These are phyloP conservation scores for Silene latifolia DNA, from an alignment of 148 eudicot species.

Conservation along the genomic window DNA sequence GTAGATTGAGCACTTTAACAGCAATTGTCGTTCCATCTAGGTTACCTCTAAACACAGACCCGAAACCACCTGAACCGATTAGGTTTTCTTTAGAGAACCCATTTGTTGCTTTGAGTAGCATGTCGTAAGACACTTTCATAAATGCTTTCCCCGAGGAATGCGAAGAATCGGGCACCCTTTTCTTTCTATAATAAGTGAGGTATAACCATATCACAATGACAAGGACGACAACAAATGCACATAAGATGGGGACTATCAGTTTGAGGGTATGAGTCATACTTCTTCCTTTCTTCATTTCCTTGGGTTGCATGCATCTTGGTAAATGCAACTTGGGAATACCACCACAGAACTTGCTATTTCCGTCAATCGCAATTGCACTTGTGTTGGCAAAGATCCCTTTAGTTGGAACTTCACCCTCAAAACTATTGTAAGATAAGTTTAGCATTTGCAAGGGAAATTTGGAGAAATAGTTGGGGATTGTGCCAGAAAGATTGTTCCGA, in stretches of 20 bases:
- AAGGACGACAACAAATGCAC: neutral
- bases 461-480: constrained; percentile 31
- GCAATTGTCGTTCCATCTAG: constrained; percentile 23
- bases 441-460: constrained; percentile 19
- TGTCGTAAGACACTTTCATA: constrained; percentile 22
- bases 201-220: neutral
- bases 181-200: constrained; percentile 12
- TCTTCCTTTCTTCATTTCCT: neutral
- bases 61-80: constrained; percentile 24
- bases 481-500: constrained; percentile 36
- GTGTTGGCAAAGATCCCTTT: constrained; percentile 37
- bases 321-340: constrained; percentile 33
- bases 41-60: constrained; percentile 24
- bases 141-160: constrained; percentile 4
- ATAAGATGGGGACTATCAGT: neutral
- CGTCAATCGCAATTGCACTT: constrained; percentile 24
- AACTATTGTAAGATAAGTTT: constrained; percentile 33
- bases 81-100: constrained; percentile 22
- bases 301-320: constrained; percentile 23
- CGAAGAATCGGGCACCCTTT: neutral
- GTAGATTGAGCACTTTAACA: constrained; percentile 30
- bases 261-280: neutral
- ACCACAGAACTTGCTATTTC: constrained; percentile 40
- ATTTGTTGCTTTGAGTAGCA: constrained; percentile 26
- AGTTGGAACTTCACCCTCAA: constrained; percentile 36